Evolutionary conservation across 345 rosid genomes (phyloP), one percentile per base, ranked within the genome.

Genomic region (Garcia nutans): DNA sequence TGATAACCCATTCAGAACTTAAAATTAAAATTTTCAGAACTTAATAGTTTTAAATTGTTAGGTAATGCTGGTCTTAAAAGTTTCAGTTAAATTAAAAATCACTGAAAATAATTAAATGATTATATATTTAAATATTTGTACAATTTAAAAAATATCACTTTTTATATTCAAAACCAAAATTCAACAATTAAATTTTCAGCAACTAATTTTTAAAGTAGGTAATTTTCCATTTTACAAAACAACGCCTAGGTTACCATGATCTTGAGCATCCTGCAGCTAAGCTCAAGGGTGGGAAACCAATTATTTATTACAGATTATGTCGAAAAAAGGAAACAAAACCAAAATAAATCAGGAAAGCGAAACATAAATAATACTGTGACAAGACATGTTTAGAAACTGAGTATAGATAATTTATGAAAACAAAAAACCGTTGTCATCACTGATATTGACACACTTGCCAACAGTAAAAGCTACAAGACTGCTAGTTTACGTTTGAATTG

Each of bases 191-290:
- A 33, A 33, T 33, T 33, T 33, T 33, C 41, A 33, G 41, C 41
- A 33, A 0, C 5, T 37, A 37, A 37, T 37, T 37, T 3, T 4
- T 6, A 37, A 3, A 2, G 2, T 28, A 37, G 6, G 5, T 37
- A 37, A 37, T 4, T 37, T 37, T 37, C 41, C 3, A 6, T 37
- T 37, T 37, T 37, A 37, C 6, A 5, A 37, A 37, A 37, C 41
- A 37, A 3, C 41, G 6, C 41, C 71, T 72, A 76, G 78, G 82
- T 80, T 76, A 81, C 76, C 80, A 70, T 73, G 80, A 23, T 50
- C 69, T 24, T 72, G 28, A 3, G 76, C 37, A 83, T 71, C 83
- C 84, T 77, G 68, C 59, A 65, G 22, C 72, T 75, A 66, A 49
- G 67, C 2, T 50, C 73, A 75, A 33, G 66, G 44, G 73, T 42